Base-by-base conservation (phyloP, 371 early-diverging fungal genomes). In the Syncephalis plumigaleata region DNA sequence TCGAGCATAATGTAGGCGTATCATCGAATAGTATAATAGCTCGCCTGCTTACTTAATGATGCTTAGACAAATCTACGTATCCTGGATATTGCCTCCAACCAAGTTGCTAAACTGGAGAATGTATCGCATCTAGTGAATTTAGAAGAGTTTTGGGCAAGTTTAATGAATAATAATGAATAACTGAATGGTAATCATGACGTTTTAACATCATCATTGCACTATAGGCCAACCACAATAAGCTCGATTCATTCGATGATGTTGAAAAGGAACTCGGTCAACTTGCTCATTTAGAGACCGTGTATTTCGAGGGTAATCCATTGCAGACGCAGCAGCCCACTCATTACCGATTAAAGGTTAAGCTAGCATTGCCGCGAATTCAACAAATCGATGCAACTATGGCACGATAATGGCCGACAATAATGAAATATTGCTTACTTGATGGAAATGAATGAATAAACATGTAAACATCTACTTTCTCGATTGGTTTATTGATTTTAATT, bases 241-340 rank as follows among this genome's bases (percentile, higher is more conserved):
- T 97, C 40, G 70, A 70, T 22, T 73, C 76, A 15, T 87, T 84
- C 55, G 76, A 75, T n/a, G 79, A 84, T 49, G 60, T 94, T 31
- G 79, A 87, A 48, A 38, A 51, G 2, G 74, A 85, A 59, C 67
- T 91, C n/a, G 69, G 63, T 13, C 50, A 67, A 4, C 68, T 83
- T 36, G 50, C 60, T 26, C 63, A 73, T 0, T 61, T 91, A 26
- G 59, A 65, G 21, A 94, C 96, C 0, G 83, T 95, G 3, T 97
- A 97, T 61, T 67, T 95, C 20, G 98, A 97, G 65, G 84, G 87
- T 39, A 97, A 94, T 55, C 98, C 95, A 1, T 61, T 88, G 61
- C 89, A 97, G 60, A 65, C 60, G 18, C 60, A 72, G 5, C 75
- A 77, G 51, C 71, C 73, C 9, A 70, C 87, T 0, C 81, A 77